These are phyloP conservation scores for Blastocystis sp. DNA, from an alignment of 352 stramenopile genomes.

Conservation along the genomic window DNA sequence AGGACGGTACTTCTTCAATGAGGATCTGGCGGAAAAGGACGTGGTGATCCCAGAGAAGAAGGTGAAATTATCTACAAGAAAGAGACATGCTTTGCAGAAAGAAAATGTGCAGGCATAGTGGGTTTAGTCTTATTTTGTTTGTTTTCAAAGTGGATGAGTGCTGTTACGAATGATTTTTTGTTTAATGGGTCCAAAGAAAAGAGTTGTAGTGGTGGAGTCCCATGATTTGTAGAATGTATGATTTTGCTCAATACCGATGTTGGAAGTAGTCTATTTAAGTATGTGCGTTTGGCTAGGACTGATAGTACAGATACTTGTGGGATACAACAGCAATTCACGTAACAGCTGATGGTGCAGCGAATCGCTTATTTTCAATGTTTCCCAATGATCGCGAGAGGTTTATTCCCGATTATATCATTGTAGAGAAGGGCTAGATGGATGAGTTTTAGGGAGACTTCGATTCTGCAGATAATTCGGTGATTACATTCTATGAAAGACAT, in stretches of 20 bases:
- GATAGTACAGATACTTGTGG: conserved; percentile 39
- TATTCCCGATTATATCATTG: conserved; percentile 59
- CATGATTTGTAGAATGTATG: conserved; percentile 12
- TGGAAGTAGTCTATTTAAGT: background rate
- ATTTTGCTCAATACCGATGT: conserved; percentile 30
- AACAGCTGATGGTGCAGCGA: conserved; percentile 40
- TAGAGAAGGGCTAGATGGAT: background rate
- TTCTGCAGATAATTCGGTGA: background rate
- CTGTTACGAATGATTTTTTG: background rate
- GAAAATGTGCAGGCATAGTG: background rate
- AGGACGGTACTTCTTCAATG: conserved; percentile 56
- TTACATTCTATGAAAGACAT: conserved; percentile 2
- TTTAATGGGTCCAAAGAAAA: background rate
- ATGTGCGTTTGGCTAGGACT: background rate
- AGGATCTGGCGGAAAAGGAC: background rate
- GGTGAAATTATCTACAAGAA: conserved; percentile 1
- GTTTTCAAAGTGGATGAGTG: background rate
- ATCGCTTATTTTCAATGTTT: conserved; percentile 29
- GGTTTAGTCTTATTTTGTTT: background rate
- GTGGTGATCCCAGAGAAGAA: conserved; percentile 27
- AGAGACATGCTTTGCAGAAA: background rate
- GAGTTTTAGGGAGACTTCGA: conserved; percentile 41
- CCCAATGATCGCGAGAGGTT: conserved; percentile 25
- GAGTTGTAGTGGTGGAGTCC: background rate
- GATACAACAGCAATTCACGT: conserved; percentile 27